A percentile compares a stretch with the other conserved stretches of the same genome.
Evolutionary conservation across 148 eudicot species (phyloP).

Genomic region (Polygonum aviculare): DNA sequence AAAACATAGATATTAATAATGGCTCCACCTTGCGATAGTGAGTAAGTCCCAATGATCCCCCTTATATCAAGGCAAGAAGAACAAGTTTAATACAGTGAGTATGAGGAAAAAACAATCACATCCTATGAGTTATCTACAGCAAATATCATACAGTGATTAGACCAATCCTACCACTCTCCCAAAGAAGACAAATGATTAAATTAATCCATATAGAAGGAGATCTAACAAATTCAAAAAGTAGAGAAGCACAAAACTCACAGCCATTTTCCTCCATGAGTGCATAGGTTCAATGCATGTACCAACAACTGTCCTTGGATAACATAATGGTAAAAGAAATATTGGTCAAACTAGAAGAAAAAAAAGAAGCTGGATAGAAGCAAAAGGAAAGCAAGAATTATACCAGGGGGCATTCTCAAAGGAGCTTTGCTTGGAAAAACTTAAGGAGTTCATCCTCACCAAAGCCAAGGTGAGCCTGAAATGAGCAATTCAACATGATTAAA

Average conservation of each 20-base stretch:
- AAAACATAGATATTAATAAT: background rate
- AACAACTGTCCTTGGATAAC: constrained; percentile 68
- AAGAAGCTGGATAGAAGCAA: background rate
- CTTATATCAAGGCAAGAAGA: constrained; percentile 12
- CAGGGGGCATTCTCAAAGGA: constrained; percentile 70
- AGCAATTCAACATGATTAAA: constrained; percentile 2
- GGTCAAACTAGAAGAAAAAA: background rate
- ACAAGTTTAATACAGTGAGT: background rate
- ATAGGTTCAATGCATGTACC: constrained; percentile 87
- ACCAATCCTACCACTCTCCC: too few species aligned
- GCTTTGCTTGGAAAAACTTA: constrained; percentile 66
- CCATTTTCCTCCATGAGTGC: constrained; percentile 70
- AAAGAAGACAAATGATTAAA: background rate
- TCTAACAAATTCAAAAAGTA: background rate
- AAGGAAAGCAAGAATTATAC: constrained; percentile 27
- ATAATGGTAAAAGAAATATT: background rate
- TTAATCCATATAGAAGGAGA: background rate
- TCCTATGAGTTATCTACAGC: too few species aligned
- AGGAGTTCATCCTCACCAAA: constrained; percentile 67
- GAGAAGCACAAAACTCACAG: constrained; percentile 41
- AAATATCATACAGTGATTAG: too few species aligned
- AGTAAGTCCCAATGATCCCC: constrained; percentile 89
- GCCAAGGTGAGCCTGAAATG: constrained; percentile 56
- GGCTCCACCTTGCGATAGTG: constrained; percentile 38
- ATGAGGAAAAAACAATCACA: too few species aligned